Conservation (phyloP, 169 alveolate species). For the Plasmodium cynomolgi region DNA sequence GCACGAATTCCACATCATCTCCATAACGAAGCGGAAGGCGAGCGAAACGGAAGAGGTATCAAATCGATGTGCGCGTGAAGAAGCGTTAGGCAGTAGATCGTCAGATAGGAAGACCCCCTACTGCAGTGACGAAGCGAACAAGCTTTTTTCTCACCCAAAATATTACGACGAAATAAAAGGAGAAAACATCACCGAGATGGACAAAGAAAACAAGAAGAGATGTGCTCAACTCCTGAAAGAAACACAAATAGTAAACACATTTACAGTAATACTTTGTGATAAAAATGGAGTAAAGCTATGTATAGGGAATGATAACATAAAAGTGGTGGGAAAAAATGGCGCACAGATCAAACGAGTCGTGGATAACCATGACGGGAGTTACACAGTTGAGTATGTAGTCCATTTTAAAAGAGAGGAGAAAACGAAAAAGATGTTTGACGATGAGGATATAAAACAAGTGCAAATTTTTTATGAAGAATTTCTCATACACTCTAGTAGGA, state of each 20-base stretch:
- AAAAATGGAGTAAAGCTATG: constrained; percentile 60
- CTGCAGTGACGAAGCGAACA: not conserved
- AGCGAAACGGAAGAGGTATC: not conserved
- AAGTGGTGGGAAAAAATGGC: constrained; percentile 69
- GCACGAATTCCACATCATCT: not conserved
- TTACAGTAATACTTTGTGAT: constrained; percentile 42
- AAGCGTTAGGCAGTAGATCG: not conserved
- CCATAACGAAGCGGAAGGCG: not conserved
- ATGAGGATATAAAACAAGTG: constrained; percentile 15
- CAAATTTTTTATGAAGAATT: constrained; percentile 57
- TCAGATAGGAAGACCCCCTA: not conserved
- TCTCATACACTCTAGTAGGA: constrained; percentile 22
- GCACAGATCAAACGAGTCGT: constrained; percentile 69
- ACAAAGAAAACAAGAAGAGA: constrained; percentile 21
- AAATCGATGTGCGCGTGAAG: not conserved
- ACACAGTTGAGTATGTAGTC: constrained; percentile 32
- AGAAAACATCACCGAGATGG: constrained; percentile 6
- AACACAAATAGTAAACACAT: constrained; percentile 25
- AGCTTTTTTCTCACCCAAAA: not conserved
- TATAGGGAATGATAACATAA: constrained; percentile 66
- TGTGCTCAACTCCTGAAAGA: constrained; percentile 15
- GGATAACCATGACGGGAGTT: constrained; percentile 72
- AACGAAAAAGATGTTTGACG: constrained; percentile 10
- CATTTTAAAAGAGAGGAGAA: constrained; percentile 35
- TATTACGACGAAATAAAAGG: constrained; percentile 20